phyloP scores from a whole-genome alignment of 129 eudicot genomes.

The Flaveria sonorensis region DNA sequence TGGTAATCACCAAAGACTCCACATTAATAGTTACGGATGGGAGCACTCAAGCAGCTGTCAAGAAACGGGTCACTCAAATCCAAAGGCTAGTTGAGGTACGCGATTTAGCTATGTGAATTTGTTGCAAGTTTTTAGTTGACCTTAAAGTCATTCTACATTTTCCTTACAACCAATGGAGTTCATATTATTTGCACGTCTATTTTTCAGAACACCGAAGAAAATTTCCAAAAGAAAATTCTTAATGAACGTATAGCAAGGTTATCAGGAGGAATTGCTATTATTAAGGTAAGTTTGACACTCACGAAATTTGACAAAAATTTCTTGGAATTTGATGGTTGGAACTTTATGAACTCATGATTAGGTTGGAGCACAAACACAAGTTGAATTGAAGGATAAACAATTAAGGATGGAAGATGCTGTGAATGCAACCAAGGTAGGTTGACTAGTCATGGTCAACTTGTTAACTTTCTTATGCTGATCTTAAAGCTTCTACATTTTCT shows the following conservation, averaged over 20 bases:
- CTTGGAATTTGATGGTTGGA: neutral
- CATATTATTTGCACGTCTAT: neutral
- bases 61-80: constrained; percentile 63
- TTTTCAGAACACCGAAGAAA: constrained; percentile 64
- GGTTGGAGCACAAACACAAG: constrained; percentile 96
- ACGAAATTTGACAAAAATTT: neutral
- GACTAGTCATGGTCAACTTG: constrained; percentile 21
- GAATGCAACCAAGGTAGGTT: constrained; percentile 87
- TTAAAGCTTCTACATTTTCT: constrained; percentile 14
- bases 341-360: constrained; percentile 22
- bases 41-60: constrained; percentile 67
- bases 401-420: constrained; percentile 91
- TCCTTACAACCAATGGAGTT: no score
- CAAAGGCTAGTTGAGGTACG: constrained; percentile 76
- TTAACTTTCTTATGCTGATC: constrained; percentile 1
- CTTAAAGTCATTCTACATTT: neutral
- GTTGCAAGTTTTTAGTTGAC: constrained; percentile 9
- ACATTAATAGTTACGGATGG: constrained; percentile 87
- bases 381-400: constrained; percentile 82
- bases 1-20: constrained; percentile 74
- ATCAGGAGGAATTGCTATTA: constrained; percentile 79
- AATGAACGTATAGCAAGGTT: constrained; percentile 80
- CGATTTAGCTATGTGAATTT: neutral
- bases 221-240: constrained; percentile 71
- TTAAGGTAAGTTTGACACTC: constrained; percentile 56